Conservation (phyloP, 306 rosid genomes). For the Abrus precatorius region DNA sequence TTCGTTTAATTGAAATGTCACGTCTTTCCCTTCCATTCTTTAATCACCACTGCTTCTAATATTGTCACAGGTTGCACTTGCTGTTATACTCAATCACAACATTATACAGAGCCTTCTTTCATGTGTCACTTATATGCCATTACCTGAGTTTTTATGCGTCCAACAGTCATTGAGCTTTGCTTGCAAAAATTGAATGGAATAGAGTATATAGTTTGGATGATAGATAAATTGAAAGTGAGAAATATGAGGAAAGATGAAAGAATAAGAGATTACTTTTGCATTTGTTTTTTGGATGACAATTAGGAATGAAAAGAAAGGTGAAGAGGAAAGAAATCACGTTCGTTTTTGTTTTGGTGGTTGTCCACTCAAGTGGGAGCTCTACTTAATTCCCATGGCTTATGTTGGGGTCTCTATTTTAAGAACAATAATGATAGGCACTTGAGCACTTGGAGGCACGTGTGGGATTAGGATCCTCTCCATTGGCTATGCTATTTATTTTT, state of each 20-base stretch:
- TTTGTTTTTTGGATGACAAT: conserved; percentile 8
- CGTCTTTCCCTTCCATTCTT: not conserved
- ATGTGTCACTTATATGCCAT: conserved; percentile 8
- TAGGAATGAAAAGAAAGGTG: not conserved
- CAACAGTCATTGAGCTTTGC: conserved; percentile 38
- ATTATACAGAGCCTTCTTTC: not conserved
- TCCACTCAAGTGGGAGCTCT: conserved; percentile 46
- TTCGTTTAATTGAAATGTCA: not conserved
- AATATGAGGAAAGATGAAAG: conserved; percentile 7
- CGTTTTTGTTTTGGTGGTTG: conserved; percentile 46
- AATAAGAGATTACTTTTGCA: not conserved
- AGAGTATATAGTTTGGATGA: not conserved
- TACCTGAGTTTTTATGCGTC: not conserved
- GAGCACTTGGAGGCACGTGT: conserved; percentile 13
- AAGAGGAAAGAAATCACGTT: conserved; percentile 40
- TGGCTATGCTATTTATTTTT: not conserved
- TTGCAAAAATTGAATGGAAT: conserved; percentile 2
- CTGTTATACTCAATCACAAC: conserved; percentile 4
- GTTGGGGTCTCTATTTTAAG: conserved; percentile 47
- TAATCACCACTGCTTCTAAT: not conserved
- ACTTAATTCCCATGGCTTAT: conserved; percentile 45
- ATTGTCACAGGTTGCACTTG: not conserved
- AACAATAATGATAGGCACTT: conserved; percentile 15
- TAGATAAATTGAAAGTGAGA: conserved; percentile 30
- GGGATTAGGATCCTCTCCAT: conserved; percentile 30